These are phyloP conservation scores for Chaetomium fimeti DNA, from an alignment of 495 filamentous ascomycete species.

Conservation along the genomic window DNA sequence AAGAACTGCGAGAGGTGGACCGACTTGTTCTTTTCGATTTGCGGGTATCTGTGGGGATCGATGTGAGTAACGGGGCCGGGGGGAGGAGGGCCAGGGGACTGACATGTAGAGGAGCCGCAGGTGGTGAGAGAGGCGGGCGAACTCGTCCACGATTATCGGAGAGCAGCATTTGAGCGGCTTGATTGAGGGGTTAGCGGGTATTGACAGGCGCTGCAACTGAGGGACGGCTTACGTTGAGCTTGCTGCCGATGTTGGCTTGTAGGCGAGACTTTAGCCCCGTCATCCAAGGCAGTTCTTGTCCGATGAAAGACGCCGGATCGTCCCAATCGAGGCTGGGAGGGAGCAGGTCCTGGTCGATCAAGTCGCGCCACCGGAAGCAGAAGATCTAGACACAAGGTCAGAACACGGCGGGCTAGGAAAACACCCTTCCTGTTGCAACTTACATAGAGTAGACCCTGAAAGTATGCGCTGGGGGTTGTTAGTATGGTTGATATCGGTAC, in stretches of 20 bases:
- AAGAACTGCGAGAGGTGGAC: slow-evolving; percentile 63
- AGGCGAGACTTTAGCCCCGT: slow-evolving; percentile 69
- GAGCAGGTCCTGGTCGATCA: slow-evolving; percentile 56
- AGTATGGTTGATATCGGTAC: background rate
- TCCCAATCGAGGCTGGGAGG: slow-evolving; percentile 52
- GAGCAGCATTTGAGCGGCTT: slow-evolving; percentile 91
- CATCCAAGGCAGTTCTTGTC: slow-evolving; percentile 70
- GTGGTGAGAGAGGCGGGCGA: slow-evolving; percentile 80
- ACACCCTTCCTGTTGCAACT: slow-evolving; percentile 34
- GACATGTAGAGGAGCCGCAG: slow-evolving; percentile 79
- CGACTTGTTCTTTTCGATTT: slow-evolving; percentile 90
- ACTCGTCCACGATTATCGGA: slow-evolving; percentile 84
- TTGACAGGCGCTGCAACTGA: background rate
- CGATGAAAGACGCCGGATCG: slow-evolving; percentile 54
- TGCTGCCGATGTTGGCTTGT: slow-evolving; percentile 71
- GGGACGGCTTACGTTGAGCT: slow-evolving; percentile 61
- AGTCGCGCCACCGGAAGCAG: slow-evolving; percentile 95
- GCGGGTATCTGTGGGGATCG: slow-evolving; percentile 50
- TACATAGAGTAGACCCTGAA: slow-evolving; percentile 31
- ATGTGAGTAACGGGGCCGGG: background rate
- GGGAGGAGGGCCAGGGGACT: background rate
- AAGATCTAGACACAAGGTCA: slow-evolving; percentile 62
- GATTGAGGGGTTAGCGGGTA: background rate
- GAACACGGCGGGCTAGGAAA: background rate
- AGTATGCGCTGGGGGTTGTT: slow-evolving; percentile 21